Conservation (phyloP, 2,329 filamentous ascomycete species). For the Gaeumannomyces tritici region DNA sequence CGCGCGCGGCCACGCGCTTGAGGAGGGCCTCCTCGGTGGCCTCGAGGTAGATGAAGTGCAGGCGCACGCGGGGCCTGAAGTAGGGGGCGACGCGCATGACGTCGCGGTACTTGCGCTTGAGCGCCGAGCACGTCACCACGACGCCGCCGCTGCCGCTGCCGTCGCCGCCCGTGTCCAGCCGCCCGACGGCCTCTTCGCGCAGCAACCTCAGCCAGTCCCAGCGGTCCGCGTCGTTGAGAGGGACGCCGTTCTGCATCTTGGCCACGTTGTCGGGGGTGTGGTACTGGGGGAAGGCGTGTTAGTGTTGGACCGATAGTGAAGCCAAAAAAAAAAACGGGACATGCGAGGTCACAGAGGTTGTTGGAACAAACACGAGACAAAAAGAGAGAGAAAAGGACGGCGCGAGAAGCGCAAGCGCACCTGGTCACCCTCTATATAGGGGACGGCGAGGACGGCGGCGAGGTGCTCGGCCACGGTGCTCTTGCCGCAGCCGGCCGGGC, state of each 20-base stretch:
- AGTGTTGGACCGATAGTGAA: too few species aligned
- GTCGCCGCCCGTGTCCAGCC: slow-evolving; percentile 35
- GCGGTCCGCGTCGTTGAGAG: slow-evolving; percentile 84
- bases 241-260: slow-evolving; percentile 80
- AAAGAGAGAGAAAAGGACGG: slow-evolving; percentile 2
- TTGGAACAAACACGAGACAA: too few species aligned
- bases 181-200: slow-evolving; percentile 55
- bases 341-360: too few species aligned
- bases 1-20: slow-evolving; percentile 60
- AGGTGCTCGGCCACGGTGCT: slow-evolving; percentile 62
- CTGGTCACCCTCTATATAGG: slow-evolving; percentile 71
- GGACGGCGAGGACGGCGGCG: slow-evolving; percentile 50
- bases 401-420: slow-evolving; percentile 31
- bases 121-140: slow-evolving; percentile 90
- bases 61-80: slow-evolving; percentile 59
- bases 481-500: slow-evolving; percentile 72
- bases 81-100: slow-evolving; percentile 76
- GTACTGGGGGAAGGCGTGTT: slow-evolving; percentile 37
- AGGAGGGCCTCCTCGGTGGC: slow-evolving; percentile 68
- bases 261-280: slow-evolving; percentile 71
- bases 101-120: slow-evolving; percentile 96
- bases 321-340: too few species aligned
- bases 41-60: slow-evolving; percentile 90
- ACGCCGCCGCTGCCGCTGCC: too few species aligned
- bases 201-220: slow-evolving; percentile 93